Evolutionary conservation across 2,329 filamentous ascomycete species (phyloP).

Genomic region (Intubia oerlemansii): DNA sequence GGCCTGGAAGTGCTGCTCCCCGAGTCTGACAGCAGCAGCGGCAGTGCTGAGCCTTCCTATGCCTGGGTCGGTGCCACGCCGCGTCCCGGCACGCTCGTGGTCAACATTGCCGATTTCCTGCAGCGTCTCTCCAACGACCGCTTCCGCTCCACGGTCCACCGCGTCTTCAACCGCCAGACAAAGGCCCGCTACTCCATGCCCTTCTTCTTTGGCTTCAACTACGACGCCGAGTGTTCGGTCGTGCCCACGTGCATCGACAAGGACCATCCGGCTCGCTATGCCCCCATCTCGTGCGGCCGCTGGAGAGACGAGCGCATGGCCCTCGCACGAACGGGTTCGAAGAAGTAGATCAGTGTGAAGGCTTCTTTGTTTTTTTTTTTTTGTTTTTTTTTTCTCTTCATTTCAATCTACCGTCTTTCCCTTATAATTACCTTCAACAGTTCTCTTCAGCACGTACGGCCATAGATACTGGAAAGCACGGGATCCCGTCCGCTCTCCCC

Average conservation of each 20-base stretch:
- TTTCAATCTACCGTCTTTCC: no score
- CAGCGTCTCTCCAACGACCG: constrained; percentile 8
- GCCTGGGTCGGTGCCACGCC: constrained; percentile 6
- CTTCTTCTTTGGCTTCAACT: constrained; percentile 19
- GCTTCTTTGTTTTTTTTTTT: no score
- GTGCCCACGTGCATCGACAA: constrained; percentile 19
- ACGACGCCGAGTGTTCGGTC: constrained; percentile 20
- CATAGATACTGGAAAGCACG: no score
- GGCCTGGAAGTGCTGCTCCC: constrained; percentile 7
- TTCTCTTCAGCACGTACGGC: no score
- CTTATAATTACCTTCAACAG: background rate
- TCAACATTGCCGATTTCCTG: constrained; percentile 9
- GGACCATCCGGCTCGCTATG: constrained; percentile 19
- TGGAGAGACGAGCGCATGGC: constrained; percentile 8
- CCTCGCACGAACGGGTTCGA: no score
- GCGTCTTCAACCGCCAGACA: constrained; percentile 6
- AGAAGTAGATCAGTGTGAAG: no score
- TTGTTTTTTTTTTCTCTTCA: no score
- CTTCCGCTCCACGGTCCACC: constrained; percentile 8
- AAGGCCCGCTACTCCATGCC: constrained; percentile 7
- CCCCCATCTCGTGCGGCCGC: constrained; percentile 20
- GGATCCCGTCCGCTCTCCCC: no score
- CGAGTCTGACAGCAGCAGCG: background rate
- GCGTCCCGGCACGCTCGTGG: constrained; percentile 6
- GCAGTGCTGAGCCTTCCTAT: constrained; percentile 1